Conservation (phyloP, 495 filamentous ascomycete species). For the Neurospora tetraspora region DNA sequence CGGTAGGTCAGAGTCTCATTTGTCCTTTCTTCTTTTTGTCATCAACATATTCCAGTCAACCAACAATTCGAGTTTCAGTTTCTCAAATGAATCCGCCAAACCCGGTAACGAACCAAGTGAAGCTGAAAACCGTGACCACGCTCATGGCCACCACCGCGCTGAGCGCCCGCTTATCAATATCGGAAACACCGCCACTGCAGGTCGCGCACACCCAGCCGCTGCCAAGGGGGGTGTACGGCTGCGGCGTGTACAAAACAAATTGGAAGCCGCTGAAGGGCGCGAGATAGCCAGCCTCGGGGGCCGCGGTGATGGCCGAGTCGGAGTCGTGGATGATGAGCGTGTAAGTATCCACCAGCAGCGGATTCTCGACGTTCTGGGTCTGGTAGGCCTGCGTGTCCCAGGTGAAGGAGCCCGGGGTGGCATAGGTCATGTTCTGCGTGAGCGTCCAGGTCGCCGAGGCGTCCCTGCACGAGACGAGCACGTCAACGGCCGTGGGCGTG, state of each 20-base stretch:
- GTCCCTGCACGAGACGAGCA: conserved; percentile 65
- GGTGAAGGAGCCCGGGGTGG: conserved; percentile 32
- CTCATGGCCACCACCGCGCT: conserved; percentile 68
- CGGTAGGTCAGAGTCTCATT: neutral
- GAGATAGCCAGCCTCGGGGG: conserved; percentile 63
- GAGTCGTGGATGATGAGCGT: conserved; percentile 79
- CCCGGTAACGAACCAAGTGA: conserved; percentile 79
- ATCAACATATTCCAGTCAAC: neutral
- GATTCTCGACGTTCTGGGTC: conserved; percentile 42
- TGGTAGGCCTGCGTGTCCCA: conserved; percentile 80
- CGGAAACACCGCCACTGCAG: conserved; percentile 60
- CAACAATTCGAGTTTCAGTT: neutral
- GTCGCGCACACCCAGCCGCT: conserved; percentile 52
- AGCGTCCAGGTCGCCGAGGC: conserved; percentile 36
- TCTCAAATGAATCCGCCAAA: conserved; percentile 43
- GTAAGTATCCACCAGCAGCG: conserved; percentile 64
- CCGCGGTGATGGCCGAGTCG: conserved; percentile 48
- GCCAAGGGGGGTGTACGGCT: conserved; percentile 50
- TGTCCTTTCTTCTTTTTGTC: neutral
- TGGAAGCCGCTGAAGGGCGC: conserved; percentile 48
- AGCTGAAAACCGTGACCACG: conserved; percentile 64
- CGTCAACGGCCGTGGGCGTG: conserved; percentile 68
- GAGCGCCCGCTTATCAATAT: conserved; percentile 55
- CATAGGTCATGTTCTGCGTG: conserved; percentile 44
- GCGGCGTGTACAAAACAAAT: conserved; percentile 76